These are phyloP conservation scores for apple (Malus domestica) DNA, from an alignment of 306 rosid species.

Conservation along the genomic window ASM211411v1 NC_041795.1:2810501-2811000, in stretches of 20 bases:
- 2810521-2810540: conserved; percentile 48
- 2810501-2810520: conserved; percentile 58
- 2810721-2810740: not conserved
- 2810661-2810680: conserved; percentile 61
- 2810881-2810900: not conserved
- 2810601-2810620: conserved; percentile 52
- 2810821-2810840: not conserved
- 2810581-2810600: conserved; percentile 70
- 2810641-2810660: conserved; percentile 52
- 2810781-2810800: too few relatives aligned
- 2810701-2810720: conserved; percentile 44
- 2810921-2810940: not conserved
- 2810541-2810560: conserved; percentile 64
- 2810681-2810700: conserved; percentile 46
- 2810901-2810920: not conserved
- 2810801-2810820: not conserved
- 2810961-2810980: not conserved
- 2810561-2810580: conserved; percentile 70
- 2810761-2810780: not conserved
- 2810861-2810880: not conserved
- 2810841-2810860: not conserved
- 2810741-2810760: not conserved
- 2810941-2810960: not conserved
- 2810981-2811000: not conserved
- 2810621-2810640: conserved; percentile 74